A percentile compares a stretch with the other conserved stretches of the same genome.
Conservation (phyloP, 805 yeast genomes). For the Saccharomycopsis amapae region DNA sequence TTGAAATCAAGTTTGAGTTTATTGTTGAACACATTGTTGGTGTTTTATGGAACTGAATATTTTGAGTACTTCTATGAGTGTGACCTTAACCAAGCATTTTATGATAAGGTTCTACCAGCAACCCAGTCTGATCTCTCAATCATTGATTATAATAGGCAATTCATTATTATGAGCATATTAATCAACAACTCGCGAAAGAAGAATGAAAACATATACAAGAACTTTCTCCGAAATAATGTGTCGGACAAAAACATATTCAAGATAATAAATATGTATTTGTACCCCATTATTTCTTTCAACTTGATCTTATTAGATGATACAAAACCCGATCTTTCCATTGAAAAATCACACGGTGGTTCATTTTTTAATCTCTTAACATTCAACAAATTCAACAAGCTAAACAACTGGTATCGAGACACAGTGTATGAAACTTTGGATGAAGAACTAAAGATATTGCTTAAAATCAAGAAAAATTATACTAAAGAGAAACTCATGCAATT, state of each 20-base stretch:
- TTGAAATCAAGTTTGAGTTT: conserved; percentile 11
- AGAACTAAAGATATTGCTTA: conserved; percentile 9
- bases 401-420: conserved; percentile 10
- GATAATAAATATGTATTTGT: conserved; percentile 3
- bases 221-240: neutral
- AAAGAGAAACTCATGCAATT: neutral
- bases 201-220: conserved; percentile 5
- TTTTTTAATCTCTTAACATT: conserved; percentile 21
- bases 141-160: conserved; percentile 17
- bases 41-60: conserved; percentile 6
- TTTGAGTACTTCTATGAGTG: conserved; percentile 4
- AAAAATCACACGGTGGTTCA: conserved; percentile 9
- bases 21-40: conserved; percentile 9
- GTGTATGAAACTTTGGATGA: conserved; percentile 4
- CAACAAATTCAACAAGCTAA: conserved; percentile 19
- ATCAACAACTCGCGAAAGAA: conserved; percentile 7
- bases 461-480: conserved; percentile 6
- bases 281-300: conserved; percentile 14
- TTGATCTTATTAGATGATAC: conserved; percentile 15
- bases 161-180: conserved; percentile 11
- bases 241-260: conserved; percentile 1
- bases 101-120: conserved; percentile 4
- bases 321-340: conserved; percentile 16
- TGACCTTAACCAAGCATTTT: conserved; percentile 11
- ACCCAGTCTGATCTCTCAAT: neutral